These are phyloP conservation scores for Penicillium samsonianum DNA, from an alignment of 495 filamentous ascomycete species.

Conservation along the genomic window DNA sequence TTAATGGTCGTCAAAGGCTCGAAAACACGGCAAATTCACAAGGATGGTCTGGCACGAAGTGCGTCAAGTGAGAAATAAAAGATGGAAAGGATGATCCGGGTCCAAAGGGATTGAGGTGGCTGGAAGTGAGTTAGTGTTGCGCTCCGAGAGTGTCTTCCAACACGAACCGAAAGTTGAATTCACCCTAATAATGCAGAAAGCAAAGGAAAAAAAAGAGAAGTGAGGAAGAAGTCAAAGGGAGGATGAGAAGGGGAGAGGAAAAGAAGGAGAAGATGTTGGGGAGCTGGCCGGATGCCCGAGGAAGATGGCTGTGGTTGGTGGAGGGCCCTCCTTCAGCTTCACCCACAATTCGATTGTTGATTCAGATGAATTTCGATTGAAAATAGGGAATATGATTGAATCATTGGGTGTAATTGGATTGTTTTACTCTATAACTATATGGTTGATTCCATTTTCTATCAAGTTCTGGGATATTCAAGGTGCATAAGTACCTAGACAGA, in stretches of 20 bases:
- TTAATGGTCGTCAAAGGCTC: conserved; percentile 20
- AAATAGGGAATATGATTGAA: not conserved
- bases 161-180: conserved; percentile 19
- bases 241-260: conserved; percentile 30
- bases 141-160: conserved; percentile 15
- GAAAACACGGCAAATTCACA: conserved; percentile 22
- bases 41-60: conserved; percentile 21
- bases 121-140: conserved; percentile 43
- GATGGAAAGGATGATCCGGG: conserved; percentile 22
- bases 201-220: conserved; percentile 31
- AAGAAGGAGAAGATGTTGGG: conserved; percentile 31
- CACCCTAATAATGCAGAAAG: conserved; percentile 15
- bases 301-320: conserved; percentile 31
- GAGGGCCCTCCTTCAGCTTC: conserved; percentile 27
- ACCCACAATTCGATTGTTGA: conserved; percentile 30
- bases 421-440: not conserved
- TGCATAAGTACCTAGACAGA: not conserved
- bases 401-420: not conserved
- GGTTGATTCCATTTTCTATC: not conserved
- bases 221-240: conserved; percentile 37
- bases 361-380: not conserved
- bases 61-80: conserved; percentile 25
- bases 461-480: not conserved
- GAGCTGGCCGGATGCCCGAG: conserved; percentile 31
- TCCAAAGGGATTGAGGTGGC: conserved; percentile 62